Percentiles rank a stretch among this genome's conserved stretches.
Evolutionary conservation across 768 basidiomycete species (phyloP).

Genomic region (Suillus tomentosus): DNA sequence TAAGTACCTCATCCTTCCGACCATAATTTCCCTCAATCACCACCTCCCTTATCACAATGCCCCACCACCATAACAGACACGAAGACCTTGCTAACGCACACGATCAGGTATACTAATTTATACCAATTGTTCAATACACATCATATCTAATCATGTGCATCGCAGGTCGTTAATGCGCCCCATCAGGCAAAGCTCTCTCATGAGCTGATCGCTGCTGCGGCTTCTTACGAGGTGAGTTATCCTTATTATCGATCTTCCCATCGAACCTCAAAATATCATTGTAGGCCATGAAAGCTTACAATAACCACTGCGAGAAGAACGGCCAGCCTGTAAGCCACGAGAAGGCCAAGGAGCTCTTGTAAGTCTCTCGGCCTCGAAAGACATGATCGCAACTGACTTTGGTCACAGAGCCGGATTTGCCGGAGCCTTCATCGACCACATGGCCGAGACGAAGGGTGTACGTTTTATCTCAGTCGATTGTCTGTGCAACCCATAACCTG

Average conservation of each 20-base stretch:
- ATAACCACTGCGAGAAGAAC: conserved; percentile 50
- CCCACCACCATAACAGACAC: conserved; percentile 5
- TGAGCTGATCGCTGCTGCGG: conserved; percentile 68
- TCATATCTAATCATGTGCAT: conserved; percentile 3
- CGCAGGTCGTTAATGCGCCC: conserved; percentile 47
- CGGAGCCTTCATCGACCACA: conserved; percentile 54
- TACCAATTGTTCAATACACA: not conserved
- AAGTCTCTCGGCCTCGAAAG: conserved; percentile 6
- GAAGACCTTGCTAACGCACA: conserved; percentile 19
- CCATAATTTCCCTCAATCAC: not conserved
- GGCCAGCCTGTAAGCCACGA: conserved; percentile 54
- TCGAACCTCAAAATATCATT: conserved; percentile 6
- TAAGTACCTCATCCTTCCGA: conserved; percentile 4
- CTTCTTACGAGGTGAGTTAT: conserved; percentile 55
- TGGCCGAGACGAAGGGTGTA: conserved; percentile 61
- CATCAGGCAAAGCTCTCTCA: conserved; percentile 65
- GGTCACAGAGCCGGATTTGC: conserved; percentile 50
- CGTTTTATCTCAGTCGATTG: conserved; percentile 15
- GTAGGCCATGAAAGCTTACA: conserved; percentile 65
- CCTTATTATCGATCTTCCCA: not conserved
- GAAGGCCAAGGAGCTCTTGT: conserved; percentile 60
- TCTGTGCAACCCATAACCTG: not conserved
- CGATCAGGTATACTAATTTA: conserved; percentile 20
- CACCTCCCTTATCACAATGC: conserved; percentile 16
- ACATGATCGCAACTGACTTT: not conserved